Percentiles rank a stretch among this genome's conserved stretches.
phyloP scores from a whole-genome alignment of 192 early-diverging fungal genomes.

The Phlyctochytrium bullatum region DNA sequence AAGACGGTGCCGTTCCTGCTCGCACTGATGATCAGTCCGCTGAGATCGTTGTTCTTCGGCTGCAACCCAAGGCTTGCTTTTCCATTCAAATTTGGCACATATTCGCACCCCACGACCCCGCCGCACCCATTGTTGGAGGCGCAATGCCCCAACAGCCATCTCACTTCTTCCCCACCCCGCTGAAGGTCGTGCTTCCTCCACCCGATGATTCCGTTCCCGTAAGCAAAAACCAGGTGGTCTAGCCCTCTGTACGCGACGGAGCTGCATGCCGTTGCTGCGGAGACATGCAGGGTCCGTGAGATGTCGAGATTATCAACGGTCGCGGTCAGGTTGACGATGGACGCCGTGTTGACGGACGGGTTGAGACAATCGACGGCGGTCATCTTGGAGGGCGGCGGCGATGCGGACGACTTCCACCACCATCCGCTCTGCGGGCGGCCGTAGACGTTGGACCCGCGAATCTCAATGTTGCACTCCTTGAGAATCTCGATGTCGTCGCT shows the following conservation, averaged over 20 bases:
- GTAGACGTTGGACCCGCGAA: conserved; percentile 15
- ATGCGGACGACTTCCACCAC: not conserved
- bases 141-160: conserved; percentile 21
- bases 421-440: not conserved
- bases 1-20: conserved; percentile 27
- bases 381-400: conserved; percentile 3
- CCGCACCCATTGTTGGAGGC: conserved; percentile 3
- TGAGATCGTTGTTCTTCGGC: conserved; percentile 14
- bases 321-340: not conserved
- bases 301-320: not conserved
- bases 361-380: not conserved
- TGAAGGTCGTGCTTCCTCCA: conserved; percentile 3
- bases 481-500: conserved; percentile 23
- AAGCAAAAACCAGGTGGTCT: conserved; percentile 18
- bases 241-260: conserved; percentile 6
- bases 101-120: conserved; percentile 24
- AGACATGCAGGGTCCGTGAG: conserved; percentile 4
- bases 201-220: conserved; percentile 19
- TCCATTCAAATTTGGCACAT: conserved; percentile 12
- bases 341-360: not conserved
- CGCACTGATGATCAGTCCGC: conserved; percentile 24
- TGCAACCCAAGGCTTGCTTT: not conserved
- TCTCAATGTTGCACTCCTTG: conserved; percentile 22
- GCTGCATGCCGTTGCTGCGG: conserved; percentile 17
- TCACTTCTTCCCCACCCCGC: conserved; percentile 12